Evolutionary conservation across 116 monocot genomes (phyloP), one percentile per base, ranked within the genome.

Genomic region (Dioscorea cayenensis): DNA sequence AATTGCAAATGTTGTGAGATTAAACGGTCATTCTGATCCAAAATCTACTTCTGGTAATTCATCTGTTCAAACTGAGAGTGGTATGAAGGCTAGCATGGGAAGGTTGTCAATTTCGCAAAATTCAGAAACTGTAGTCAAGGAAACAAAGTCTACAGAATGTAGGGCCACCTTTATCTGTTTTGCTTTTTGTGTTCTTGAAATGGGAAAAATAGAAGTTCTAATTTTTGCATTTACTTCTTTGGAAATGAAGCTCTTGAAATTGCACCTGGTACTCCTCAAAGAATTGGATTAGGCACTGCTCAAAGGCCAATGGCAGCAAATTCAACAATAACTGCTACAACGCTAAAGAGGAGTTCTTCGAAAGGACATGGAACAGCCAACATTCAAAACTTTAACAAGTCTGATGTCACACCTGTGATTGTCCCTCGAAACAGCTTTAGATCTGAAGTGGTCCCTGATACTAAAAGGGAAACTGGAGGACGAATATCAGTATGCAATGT

Each of bases 241-340:
- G 55, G 63, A 68, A 66, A 55, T 85, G 72, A 78, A 92, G 87
- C 90, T 22, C 70, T 71, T 78, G 84, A 74, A 67, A 81, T 72
- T 74, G 78, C 68, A 14, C 92, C 90, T 65, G 64, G 77, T 36
- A 91, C 86, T 68, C 88, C 92, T 79, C 92, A 84, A 81, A 92
- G 74, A 75, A 67, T 64, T 73, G 82, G 75, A 64, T 14, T 74
- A 61, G 77, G 64, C 67, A 21, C 83, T 72, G 78, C 70, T 75
- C 25, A 70, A 32, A 96, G 80, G 79, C 37, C 69, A 52, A 66
- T 65, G 36, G 18, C 85, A 66, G 48, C 79, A 65, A 88, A 64
- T 75, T 74, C 85, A 72, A 48, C 79, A 51, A 36, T 70, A 68
- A 16, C 55, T 55, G 63, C 64, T 29, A 37, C 78, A 60, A 79